Conservation (phyloP, 2,329 filamentous ascomycete species). For the Penicillium vulpinum region DNA sequence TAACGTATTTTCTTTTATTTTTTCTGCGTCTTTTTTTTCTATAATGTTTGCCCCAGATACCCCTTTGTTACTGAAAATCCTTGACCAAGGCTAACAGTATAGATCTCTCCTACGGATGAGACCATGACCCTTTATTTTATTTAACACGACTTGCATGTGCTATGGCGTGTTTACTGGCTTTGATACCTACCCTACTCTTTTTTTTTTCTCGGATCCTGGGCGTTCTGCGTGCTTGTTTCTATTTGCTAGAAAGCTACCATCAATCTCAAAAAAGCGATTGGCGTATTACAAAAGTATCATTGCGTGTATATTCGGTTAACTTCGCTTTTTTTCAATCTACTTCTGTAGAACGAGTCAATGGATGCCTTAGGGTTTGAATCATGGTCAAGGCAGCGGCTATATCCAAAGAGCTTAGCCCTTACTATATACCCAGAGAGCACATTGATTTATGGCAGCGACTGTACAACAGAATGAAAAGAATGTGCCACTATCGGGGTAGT, state of each 20-base stretch:
- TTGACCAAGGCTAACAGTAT: constrained; percentile 8
- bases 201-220: not conserved
- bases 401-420: not conserved
- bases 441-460: not conserved
- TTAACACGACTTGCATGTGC: constrained; percentile 1
- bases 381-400: not conserved
- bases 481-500: not conserved
- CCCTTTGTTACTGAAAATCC: constrained; percentile 8
- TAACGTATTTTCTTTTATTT: not conserved
- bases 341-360: not conserved
- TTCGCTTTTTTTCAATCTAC: not conserved
- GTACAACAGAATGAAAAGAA: not conserved
- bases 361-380: too few species aligned
- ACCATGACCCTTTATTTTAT: constrained; percentile 10
- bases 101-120: constrained; percentile 10
- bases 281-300: not conserved
- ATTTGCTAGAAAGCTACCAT: not conserved
- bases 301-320: not conserved
- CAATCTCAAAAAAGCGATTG: not conserved
- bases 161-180: constrained; percentile 2
- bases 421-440: not conserved
- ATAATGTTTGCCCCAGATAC: constrained; percentile 10
- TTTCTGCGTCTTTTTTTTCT: not conserved
- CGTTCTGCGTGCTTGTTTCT: not conserved
- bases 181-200: not conserved